Evolutionary conservation across 495 filamentous ascomycete species (phyloP).

Genomic region (Penicillium cinerascens): DNA sequence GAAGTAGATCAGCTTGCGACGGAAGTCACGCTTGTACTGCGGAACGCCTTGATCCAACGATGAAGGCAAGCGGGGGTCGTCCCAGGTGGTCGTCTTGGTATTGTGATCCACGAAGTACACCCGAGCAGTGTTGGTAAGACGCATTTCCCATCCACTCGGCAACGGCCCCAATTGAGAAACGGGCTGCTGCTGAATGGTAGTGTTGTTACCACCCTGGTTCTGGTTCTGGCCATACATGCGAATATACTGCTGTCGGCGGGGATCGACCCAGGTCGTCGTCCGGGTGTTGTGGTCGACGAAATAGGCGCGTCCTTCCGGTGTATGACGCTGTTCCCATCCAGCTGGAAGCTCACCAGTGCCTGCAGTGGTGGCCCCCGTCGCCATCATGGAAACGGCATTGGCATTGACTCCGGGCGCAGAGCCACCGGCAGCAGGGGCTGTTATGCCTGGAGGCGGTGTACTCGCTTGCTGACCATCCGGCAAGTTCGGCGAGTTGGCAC

Average conservation of each 20-base stretch:
- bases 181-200: conserved; percentile 91
- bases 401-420: conserved; percentile 43
- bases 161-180: conserved; percentile 96
- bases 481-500: conserved; percentile 83
- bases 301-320: conserved; percentile 89
- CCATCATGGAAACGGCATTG: conserved; percentile 78
- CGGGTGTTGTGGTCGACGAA: conserved; percentile 99
- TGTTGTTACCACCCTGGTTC: conserved; percentile 64
- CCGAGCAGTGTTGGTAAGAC: conserved; percentile 92
- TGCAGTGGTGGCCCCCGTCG: conserved; percentile 89
- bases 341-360: conserved; percentile 93
- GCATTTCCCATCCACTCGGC: conserved; percentile 99
- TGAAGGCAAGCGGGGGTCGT: conserved; percentile 91
- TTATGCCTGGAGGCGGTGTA: conserved; percentile 42
- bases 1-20: conserved; percentile 98
- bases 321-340: conserved; percentile 94
- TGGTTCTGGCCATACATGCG: conserved; percentile 80
- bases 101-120: conserved; percentile 99
- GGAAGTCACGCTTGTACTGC: conserved; percentile 98
- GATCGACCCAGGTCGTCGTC: conserved; percentile 99
- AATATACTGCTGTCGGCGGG: conserved; percentile 95
- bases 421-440: not conserved
- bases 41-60: conserved; percentile 98
- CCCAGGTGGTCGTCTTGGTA: conserved; percentile 99
- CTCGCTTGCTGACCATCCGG: conserved; percentile 57